Conservation (phyloP, 2,329 filamentous ascomycete genomes). For the Byssoonygena ceratinophila region DNA sequence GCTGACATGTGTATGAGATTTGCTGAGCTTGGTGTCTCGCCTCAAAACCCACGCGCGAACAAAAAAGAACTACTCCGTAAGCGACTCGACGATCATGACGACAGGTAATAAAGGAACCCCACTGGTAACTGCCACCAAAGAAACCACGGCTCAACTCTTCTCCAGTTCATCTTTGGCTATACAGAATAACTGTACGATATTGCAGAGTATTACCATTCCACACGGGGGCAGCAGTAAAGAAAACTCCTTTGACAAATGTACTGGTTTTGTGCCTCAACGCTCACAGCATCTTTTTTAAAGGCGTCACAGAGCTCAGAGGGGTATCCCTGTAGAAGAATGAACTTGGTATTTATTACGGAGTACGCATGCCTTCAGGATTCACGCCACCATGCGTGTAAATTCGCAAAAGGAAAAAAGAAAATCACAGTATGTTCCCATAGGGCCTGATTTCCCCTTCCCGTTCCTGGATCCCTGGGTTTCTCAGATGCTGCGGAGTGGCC, state of each 20-base stretch:
- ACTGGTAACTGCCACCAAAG: not conserved
- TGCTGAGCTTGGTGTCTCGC: constrained; percentile 1
- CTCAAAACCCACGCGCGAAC: not conserved
- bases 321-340: not conserved
- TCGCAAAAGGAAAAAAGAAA: too few relatives aligned
- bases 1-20: not conserved
- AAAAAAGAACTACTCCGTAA: not conserved
- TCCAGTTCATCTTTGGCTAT: too few relatives aligned
- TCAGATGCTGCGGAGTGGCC: not conserved
- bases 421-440: not conserved
- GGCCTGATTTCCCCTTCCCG: not conserved
- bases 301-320: not conserved
- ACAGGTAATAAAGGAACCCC: not conserved
- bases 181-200: too few relatives aligned
- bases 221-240: not conserved
- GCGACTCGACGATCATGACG: constrained; percentile 9
- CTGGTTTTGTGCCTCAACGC: not conserved
- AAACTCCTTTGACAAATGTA: not conserved
- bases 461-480: not conserved
- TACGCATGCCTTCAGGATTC: not conserved
- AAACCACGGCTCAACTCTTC: too few relatives aligned
- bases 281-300: not conserved
- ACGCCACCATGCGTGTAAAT: not conserved
- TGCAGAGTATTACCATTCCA: too few relatives aligned
- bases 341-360: not conserved